Conservation (phyloP, 495 filamentous ascomycete species). For the Paragyromitra xinjiangensis region DNA sequence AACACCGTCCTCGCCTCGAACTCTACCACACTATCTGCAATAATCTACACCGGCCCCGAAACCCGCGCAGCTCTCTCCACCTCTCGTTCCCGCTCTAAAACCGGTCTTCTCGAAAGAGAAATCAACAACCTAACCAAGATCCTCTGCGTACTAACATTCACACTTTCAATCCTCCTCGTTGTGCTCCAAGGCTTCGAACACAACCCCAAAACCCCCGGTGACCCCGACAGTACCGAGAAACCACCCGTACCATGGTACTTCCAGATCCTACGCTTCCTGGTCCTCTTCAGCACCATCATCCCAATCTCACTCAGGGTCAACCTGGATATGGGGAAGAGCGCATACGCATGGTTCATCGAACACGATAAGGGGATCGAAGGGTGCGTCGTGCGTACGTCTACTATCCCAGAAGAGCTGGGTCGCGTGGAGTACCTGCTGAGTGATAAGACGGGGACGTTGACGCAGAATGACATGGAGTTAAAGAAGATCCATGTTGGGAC, state of each 20-base stretch:
- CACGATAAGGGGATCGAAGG: slow-evolving; percentile 85
- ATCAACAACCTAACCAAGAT: slow-evolving; percentile 99
- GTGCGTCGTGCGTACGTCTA: slow-evolving; percentile 93
- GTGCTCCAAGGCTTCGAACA: slow-evolving; percentile 81
- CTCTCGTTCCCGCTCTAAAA: slow-evolving; percentile 87
- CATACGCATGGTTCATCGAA: slow-evolving; percentile 96
- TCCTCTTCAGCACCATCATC: slow-evolving; percentile 98
- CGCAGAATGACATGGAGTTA: slow-evolving; percentile 98
- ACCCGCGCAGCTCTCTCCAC: slow-evolving; percentile 95
- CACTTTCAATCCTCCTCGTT: slow-evolving; percentile 88
- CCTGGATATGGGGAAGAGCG: slow-evolving; percentile 93
- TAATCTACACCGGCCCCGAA: slow-evolving; percentile 94
- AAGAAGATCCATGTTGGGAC: slow-evolving; percentile 98
- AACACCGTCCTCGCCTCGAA: slow-evolving; percentile 97
- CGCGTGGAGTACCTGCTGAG: slow-evolving; percentile 95
- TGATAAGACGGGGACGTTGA: slow-evolving; percentile 97
- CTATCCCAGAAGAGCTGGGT: slow-evolving; percentile 95
- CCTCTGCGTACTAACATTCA: slow-evolving; percentile 84
- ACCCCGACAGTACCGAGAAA: slow-evolving; percentile 2
- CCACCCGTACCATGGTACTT: slow-evolving; percentile 75
- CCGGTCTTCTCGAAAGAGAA: slow-evolving; percentile 90
- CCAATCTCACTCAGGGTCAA: slow-evolving; percentile 97
- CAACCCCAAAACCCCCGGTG: slow-evolving; percentile 65
- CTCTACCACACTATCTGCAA: slow-evolving; percentile 82
- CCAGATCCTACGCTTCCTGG: slow-evolving; percentile 92